These are phyloP conservation scores for Trichoderma asperelloides DNA, from an alignment of 495 filamentous ascomycete genomes.

Conservation along the genomic window DNA sequence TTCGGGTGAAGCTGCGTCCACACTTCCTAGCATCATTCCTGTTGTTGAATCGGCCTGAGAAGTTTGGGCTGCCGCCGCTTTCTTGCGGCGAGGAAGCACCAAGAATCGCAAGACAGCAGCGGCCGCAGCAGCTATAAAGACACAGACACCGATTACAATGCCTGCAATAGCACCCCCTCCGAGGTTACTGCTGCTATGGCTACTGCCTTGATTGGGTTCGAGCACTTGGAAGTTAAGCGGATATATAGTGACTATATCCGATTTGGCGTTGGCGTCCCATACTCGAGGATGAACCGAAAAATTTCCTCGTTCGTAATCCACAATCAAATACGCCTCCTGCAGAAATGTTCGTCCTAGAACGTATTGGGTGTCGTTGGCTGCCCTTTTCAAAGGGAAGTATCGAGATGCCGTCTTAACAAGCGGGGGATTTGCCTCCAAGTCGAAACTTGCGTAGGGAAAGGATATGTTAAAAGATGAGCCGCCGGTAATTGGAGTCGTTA, in stretches of 20 bases:
- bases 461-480: slow-evolving; percentile 46
- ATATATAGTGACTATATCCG: background rate
- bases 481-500: slow-evolving; percentile 22
- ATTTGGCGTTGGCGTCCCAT: background rate
- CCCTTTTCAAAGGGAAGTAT: slow-evolving; percentile 54
- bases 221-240: too few species aligned
- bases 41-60: background rate
- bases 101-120: background rate
- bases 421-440: slow-evolving; percentile 28
- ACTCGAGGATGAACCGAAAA: slow-evolving; percentile 47
- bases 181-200: slow-evolving; percentile 30
- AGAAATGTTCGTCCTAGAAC: slow-evolving; percentile 59
- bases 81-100: background rate
- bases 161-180: slow-evolving; percentile 28
- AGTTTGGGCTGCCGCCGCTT: background rate
- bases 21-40: background rate
- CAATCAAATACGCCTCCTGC: slow-evolving; percentile 60
- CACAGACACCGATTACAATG: slow-evolving; percentile 26
- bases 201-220: background rate
- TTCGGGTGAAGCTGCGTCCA: background rate
- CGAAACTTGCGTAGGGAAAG: slow-evolving; percentile 38
- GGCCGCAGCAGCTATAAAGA: background rate
- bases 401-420: slow-evolving; percentile 17
- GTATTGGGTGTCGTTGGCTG: slow-evolving; percentile 40
- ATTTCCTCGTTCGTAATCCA: slow-evolving; percentile 51